A percentile compares a stretch with the other conserved stretches of the same genome.
Conservation (phyloP, 73 alveolate species). For the Uronychia setigera region DNA sequence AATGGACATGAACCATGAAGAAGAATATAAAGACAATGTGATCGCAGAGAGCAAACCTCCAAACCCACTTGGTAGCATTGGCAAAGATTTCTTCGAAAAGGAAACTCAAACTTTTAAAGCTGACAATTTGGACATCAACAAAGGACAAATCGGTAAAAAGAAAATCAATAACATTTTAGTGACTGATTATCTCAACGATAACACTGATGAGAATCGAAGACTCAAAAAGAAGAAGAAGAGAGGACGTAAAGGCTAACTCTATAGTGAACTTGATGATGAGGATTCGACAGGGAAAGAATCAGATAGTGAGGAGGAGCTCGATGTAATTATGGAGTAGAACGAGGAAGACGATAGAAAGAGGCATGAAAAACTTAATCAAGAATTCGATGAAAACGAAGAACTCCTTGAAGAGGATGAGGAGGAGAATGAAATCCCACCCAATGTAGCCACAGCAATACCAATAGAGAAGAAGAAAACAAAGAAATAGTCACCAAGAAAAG, state of each 20-base stretch:
- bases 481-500: conserved; percentile 6
- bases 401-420: conserved; percentile 13
- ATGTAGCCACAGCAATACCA: neutral
- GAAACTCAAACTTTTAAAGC: conserved; percentile 38
- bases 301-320: conserved; percentile 49
- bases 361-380: neutral
- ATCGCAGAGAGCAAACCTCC: conserved; percentile 28
- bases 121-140: conserved; percentile 23
- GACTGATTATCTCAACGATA: conserved; percentile 4
- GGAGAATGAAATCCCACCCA: conserved; percentile 7
- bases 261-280: conserved; percentile 51
- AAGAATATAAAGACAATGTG: conserved; percentile 15
- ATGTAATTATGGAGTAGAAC: conserved; percentile 41
- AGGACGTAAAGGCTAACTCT: conserved; percentile 51
- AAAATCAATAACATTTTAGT: conserved; percentile 18
- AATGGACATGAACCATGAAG: conserved; percentile 12
- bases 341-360: conserved; percentile 27
- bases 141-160: conserved; percentile 33
- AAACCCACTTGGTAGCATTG: conserved; percentile 30
- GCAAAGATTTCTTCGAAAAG: conserved; percentile 32
- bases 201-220: conserved; percentile 10
- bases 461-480: neutral
- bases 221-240: conserved; percentile 24
- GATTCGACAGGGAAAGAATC: conserved; percentile 46
- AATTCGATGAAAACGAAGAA: conserved; percentile 16